A percentile compares a stretch with the other conserved stretches of the same genome.
phyloP scores from a whole-genome alignment of 1,139 yeast species.

The Suhomyces guaymorum region DNA sequence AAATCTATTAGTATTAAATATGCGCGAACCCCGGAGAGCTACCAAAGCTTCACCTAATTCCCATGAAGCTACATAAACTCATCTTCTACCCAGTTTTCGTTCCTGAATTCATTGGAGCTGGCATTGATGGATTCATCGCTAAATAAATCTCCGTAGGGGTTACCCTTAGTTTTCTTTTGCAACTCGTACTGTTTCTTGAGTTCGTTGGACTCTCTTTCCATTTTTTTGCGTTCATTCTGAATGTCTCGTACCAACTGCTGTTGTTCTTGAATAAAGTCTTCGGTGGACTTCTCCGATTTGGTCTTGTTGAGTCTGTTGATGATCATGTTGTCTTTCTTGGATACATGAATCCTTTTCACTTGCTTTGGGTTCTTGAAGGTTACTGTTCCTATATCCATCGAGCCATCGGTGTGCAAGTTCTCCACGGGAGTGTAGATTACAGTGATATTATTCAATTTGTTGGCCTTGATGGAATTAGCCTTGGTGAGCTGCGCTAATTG shows the following conservation, averaged over 20 bases:
- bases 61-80: slow-evolving; percentile 55
- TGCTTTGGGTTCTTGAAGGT: slow-evolving; percentile 60
- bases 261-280: slow-evolving; percentile 51
- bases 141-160: slow-evolving; percentile 62
- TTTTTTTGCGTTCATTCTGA: slow-evolving; percentile 35
- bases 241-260: slow-evolving; percentile 36
- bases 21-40: too few relatives aligned
- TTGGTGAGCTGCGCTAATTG: slow-evolving; percentile 79
- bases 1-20: too few relatives aligned
- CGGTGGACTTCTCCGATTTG: slow-evolving; percentile 48
- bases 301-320: slow-evolving; percentile 70
- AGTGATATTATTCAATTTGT: slow-evolving; percentile 67
- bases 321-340: slow-evolving; percentile 60
- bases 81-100: slow-evolving; percentile 64
- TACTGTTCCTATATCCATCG: slow-evolving; percentile 85
- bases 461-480: slow-evolving; percentile 78
- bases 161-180: slow-evolving; percentile 36
- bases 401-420: slow-evolving; percentile 67
- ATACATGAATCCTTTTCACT: slow-evolving; percentile 57
- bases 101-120: slow-evolving; percentile 53
- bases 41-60: too few relatives aligned
- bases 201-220: slow-evolving; percentile 31
- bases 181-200: slow-evolving; percentile 25
- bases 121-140: slow-evolving; percentile 48
- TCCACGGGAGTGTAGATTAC: slow-evolving; percentile 78